phyloP scores from a whole-genome alignment of 2,329 filamentous ascomycete species.

The Domatiomyces catenatus region DNA sequence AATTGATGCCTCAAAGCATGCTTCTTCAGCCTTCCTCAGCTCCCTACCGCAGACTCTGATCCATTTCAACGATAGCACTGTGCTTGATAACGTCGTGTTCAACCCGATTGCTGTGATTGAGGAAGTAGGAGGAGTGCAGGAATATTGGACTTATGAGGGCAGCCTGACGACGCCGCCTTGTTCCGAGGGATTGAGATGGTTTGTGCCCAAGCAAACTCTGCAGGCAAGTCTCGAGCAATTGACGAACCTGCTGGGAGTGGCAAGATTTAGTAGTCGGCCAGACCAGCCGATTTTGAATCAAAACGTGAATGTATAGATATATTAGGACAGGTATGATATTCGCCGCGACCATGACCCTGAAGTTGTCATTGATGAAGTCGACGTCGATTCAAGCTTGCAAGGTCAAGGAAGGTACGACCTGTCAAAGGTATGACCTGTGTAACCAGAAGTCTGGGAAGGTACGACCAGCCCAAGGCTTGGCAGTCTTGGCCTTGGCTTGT shows the following conservation, averaged over 20 bases:
- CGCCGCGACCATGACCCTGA: too few species aligned
- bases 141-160: slow-evolving; percentile 39
- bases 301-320: slow-evolving; percentile 27
- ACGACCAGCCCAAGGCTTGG: too few species aligned
- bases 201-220: slow-evolving; percentile 23
- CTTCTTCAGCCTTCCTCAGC: slow-evolving; percentile 21
- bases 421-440: too few species aligned
- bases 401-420: too few species aligned
- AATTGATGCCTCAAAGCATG: slow-evolving; percentile 22
- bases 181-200: slow-evolving; percentile 40
- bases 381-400: too few species aligned
- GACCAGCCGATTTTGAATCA: slow-evolving; percentile 35
- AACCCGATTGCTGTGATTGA: slow-evolving; percentile 9
- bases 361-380: too few species aligned
- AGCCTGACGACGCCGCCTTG: slow-evolving; percentile 50
- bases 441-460: too few species aligned
- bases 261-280: slow-evolving; percentile 30
- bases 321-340: not conserved
- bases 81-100: slow-evolving; percentile 10
- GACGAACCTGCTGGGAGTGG: slow-evolving; percentile 30
- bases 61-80: slow-evolving; percentile 23
- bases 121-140: slow-evolving; percentile 8
- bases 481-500: too few species aligned
- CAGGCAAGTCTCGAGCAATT: slow-evolving; percentile 33
- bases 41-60: slow-evolving; percentile 27